Evolutionary conservation across 257 asterid species (phyloP).

Genomic region (Leonotis leonurus): DNA sequence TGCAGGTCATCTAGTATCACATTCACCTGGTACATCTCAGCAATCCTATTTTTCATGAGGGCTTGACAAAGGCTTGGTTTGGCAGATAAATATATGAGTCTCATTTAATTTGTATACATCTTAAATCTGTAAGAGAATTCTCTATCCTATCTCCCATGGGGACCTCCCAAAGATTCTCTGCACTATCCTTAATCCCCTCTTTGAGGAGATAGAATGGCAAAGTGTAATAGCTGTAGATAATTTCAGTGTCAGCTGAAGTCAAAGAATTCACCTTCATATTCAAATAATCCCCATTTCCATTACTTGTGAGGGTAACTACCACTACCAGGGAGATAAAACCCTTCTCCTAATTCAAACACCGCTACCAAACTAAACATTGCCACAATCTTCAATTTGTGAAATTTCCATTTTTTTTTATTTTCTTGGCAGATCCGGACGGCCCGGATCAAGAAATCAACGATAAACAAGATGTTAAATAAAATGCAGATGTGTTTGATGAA

Average conservation of each 20-base stretch:
- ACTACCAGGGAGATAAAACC: conserved; percentile 91
- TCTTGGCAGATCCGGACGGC: conserved; percentile 41
- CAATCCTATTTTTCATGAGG: conserved; percentile 74
- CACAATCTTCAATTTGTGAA: conserved; percentile 49
- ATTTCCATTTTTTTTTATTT: conserved; percentile 49
- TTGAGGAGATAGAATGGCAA: conserved; percentile 65
- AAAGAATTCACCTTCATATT: conserved; percentile 80
- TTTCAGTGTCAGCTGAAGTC: conserved; percentile 80
- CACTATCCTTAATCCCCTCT: conserved; percentile 81
- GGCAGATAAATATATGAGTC: conserved; percentile 60
- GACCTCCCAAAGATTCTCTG: conserved; percentile 86
- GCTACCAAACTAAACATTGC: conserved; percentile 36
- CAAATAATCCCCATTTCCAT: conserved; percentile 61
- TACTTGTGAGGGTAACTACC: conserved; percentile 78
- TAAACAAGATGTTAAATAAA: too few species aligned
- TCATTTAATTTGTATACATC: conserved; percentile 69
- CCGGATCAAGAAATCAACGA: conserved; percentile 40
- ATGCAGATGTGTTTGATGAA: conserved; percentile 23
- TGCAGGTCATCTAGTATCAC: conserved; percentile 76
- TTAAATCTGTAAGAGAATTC: conserved; percentile 78
- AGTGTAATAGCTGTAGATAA: conserved; percentile 75
- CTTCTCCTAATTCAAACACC: conserved; percentile 39
- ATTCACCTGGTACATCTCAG: conserved; percentile 85
- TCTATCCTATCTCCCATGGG: conserved; percentile 94
- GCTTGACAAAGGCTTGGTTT: conserved; percentile 57